Evolutionary conservation across 306 rosid genomes (phyloP), one percentile per base, ranked within the genome.

Genomic region (Cucurbita argyrosperma): DNA sequence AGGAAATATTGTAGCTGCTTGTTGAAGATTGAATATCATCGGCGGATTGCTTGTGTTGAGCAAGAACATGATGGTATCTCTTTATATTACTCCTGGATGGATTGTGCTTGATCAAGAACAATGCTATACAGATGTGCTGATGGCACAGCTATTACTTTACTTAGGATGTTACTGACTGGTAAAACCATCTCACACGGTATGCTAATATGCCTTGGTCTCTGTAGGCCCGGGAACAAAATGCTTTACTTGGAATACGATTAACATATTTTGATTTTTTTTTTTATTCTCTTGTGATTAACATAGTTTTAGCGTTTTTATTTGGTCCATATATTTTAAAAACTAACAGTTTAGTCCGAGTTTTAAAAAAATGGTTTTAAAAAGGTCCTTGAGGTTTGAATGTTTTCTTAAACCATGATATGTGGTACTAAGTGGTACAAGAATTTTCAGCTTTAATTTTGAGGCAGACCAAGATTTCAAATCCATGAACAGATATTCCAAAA

Each of bases 51-150:
- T 47, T 8, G 42, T 68, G 38, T 49, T 68, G 57, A 26, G 72
- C 72, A 45, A 4, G 70, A 63, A 63, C 50, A 18, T 4, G 54
- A 45, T 46, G 10, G 8, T 45, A 45, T 14, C 21, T 47, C 19
- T 13, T 47, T 23, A 26, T 68, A 30, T 47, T 68, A 68, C 10
- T 1, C 74, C 52, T 68, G 23, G 43, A 68, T 47, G 57, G 42
- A 68, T 68, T 46, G 14, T 63, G 56, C 56, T 46, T 46, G 21
- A 68, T 47, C 43, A 68, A 68, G 74, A 47, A 68, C 74, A 68
- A 26, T 47, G 42, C 26, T 26, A 2, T 30, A 30, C 6, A 23
- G 53, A 21, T 68, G 19, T 67, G 57, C 57, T 45, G 42, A 68
- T 7, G 73, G 43, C 74, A 47, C 13, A 15, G 58, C 42, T 68